phyloP scores from a whole-genome alignment of 1,284 basidiomycete genomes.

The Cutaneotrichosporon cutaneum region DNA sequence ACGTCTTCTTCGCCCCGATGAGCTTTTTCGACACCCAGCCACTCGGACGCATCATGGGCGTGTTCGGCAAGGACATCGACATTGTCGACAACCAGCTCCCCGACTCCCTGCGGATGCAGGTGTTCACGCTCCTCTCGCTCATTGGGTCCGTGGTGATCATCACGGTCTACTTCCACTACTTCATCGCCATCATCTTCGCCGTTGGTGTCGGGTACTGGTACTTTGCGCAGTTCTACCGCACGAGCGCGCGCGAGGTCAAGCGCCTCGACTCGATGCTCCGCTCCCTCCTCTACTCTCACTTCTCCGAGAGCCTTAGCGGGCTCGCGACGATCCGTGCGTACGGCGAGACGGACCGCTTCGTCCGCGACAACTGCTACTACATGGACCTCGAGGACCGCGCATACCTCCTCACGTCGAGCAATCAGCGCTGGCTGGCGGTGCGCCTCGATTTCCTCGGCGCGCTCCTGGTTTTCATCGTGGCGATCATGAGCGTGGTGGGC shows the following conservation, averaged over 20 bases:
- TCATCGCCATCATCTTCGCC: constrained; percentile 54
- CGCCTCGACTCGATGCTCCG: constrained; percentile 63
- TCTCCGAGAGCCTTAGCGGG: constrained; percentile 73
- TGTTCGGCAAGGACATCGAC: constrained; percentile 64
- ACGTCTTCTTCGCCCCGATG: constrained; percentile 68
- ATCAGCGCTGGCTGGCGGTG: constrained; percentile 69
- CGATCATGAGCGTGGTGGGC: constrained; percentile 53
- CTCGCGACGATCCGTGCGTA: constrained; percentile 74
- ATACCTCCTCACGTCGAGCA: constrained; percentile 55
- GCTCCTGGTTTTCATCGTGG: constrained; percentile 64
- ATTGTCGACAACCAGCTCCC: constrained; percentile 68
- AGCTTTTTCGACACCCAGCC: constrained; percentile 69
- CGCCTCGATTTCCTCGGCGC: constrained; percentile 73
- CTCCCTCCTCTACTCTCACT: constrained; percentile 72
- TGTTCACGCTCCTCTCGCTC: constrained; percentile 39
- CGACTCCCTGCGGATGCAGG: constrained; percentile 64
- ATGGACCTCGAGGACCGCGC: constrained; percentile 73
- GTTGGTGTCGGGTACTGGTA: constrained; percentile 41
- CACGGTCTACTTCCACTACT: constrained; percentile 68
- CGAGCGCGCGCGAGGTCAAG: constrained; percentile 72
- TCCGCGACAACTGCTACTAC: constrained; percentile 66
- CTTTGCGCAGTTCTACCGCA: constrained; percentile 66
- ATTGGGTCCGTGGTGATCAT: constrained; percentile 65
- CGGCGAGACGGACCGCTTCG: constrained; percentile 63
- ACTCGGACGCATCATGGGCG: constrained; percentile 63